Percentiles rank a stretch among this genome's conserved stretches.
phyloP scores from a whole-genome alignment of 1,284 basidiomycete genomes.

The Cystobasidium slooffiae region DNA sequence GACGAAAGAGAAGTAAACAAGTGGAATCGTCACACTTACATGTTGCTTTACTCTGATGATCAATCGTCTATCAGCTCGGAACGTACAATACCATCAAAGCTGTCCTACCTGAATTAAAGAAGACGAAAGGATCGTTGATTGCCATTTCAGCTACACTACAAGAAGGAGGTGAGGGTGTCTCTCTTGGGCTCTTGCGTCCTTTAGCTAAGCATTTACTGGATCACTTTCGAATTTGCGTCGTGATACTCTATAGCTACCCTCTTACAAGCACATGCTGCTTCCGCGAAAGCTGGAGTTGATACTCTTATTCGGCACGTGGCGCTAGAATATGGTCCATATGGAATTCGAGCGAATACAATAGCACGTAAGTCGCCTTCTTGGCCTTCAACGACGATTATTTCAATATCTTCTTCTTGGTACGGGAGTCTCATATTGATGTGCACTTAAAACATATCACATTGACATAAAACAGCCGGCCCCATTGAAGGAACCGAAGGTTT shows the following conservation, averaged over 20 bases:
- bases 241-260: conserved; percentile 66
- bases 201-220: too few species aligned
- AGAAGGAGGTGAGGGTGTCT: conserved; percentile 16
- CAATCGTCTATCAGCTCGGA: conserved; percentile 66
- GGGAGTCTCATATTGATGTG: too few species aligned
- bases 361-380: conserved; percentile 55
- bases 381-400: too few species aligned
- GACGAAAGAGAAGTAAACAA: background rate
- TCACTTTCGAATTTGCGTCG: too few species aligned
- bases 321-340: conserved; percentile 89
- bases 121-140: conserved; percentile 74
- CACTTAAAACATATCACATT: too few species aligned
- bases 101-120: conserved; percentile 73
- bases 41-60: background rate
- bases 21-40: background rate
- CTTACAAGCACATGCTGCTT: conserved; percentile 89
- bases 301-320: conserved; percentile 82
- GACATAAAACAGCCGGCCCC: conserved; percentile 60
- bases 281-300: conserved; percentile 93
- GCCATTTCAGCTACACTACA: conserved; percentile 91
- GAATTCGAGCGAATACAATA: conserved; percentile 84
- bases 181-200: too few species aligned
- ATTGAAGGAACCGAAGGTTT: conserved; percentile 85
- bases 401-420: too few species aligned
- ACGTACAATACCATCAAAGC: conserved; percentile 95